Percentiles rank a stretch among this genome's conserved stretches.
These are phyloP conservation scores for Salix koriyanagi DNA, from an alignment of 345 rosid genomes.

Conservation along the genomic window DNA sequence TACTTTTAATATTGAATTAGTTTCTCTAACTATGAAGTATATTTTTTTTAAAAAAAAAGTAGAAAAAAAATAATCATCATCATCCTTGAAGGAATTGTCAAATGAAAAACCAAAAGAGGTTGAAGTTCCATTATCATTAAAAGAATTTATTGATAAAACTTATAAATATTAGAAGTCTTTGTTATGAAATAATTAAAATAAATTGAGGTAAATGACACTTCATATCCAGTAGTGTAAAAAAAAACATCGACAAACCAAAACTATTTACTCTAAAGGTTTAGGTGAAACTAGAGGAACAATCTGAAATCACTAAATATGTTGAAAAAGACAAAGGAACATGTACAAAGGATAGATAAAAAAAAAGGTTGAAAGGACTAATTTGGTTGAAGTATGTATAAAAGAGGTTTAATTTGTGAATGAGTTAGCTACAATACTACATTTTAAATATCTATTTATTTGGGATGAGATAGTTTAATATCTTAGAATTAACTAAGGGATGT, in stretches of 20 bases:
- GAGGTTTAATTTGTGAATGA: neutral
- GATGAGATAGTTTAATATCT: no score
- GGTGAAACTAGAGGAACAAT: slow-evolving; percentile 2
- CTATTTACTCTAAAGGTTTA: neutral
- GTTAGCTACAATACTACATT: no score
- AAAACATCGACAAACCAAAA: neutral
- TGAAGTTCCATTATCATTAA: neutral
- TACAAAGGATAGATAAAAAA: neutral
- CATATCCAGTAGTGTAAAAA: neutral
- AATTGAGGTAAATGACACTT: neutral
- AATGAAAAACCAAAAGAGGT: neutral
- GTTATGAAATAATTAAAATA: neutral
- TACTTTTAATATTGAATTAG: neutral
- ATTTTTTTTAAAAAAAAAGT: neutral
- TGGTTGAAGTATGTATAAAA: neutral
- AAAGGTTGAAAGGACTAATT: neutral
- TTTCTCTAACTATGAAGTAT: neutral
- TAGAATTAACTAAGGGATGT: no score
- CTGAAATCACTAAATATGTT: slow-evolving; percentile 1
- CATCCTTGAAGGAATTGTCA: neutral
- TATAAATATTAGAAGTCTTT: slow-evolving; percentile 1
- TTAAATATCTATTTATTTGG: no score
- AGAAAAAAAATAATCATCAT: neutral
- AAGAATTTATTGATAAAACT: slow-evolving; percentile 1
- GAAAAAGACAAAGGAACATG: neutral